Evolutionary conservation across 2,329 filamentous ascomycete species (phyloP), one percentile per base, ranked within the genome.

Genomic region (Epicoccum sorghinum): DNA sequence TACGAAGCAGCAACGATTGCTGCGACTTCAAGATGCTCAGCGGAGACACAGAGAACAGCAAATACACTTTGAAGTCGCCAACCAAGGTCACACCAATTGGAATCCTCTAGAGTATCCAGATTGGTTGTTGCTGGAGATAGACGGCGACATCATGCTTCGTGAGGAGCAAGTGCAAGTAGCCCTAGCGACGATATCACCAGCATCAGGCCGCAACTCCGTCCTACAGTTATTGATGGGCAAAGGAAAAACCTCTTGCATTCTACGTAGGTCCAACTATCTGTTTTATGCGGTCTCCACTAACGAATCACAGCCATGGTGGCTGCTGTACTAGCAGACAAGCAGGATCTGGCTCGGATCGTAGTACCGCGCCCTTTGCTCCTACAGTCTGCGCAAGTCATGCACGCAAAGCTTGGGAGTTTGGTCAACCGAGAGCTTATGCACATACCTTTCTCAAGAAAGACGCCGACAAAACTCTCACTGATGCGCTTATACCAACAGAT

Each of bases 181-280:
- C 0, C 60, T 75, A 1, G 83, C 84, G 0, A 90, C 84, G 14
- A 85, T 87, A 1, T 72, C 72, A 0, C 86, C 87, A 0, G 50
- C 62, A 0, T 83, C 82, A 0, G 72, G 75, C 0, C 58, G 71
- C 0, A 89, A 88, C 55, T 85, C 85, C 0, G 83, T 89, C 0
- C 60, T 88, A 1, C 86, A 89, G 57, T 80, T 89, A 71, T 85
- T 88, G 56, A 89, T 89, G 86, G 86, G 86, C 0, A 80, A 86
- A 73, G 81, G 83, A 0, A 87, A 86, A 68, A 86, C 83, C 0
- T 88, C 87, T 0, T 83, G 89, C 1, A 90, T 92, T 10, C 50
- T 71, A 1, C 68, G 62, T 70, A 62, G 58, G 62, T 62, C 13
- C 1, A 0, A 27, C 8, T 4, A 6, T 4, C 4, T 22, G 5